Base-by-base conservation (phyloP, 2,329 filamentous ascomycete genomes). In the Gnomoniopsis smithogilvyi region DNA sequence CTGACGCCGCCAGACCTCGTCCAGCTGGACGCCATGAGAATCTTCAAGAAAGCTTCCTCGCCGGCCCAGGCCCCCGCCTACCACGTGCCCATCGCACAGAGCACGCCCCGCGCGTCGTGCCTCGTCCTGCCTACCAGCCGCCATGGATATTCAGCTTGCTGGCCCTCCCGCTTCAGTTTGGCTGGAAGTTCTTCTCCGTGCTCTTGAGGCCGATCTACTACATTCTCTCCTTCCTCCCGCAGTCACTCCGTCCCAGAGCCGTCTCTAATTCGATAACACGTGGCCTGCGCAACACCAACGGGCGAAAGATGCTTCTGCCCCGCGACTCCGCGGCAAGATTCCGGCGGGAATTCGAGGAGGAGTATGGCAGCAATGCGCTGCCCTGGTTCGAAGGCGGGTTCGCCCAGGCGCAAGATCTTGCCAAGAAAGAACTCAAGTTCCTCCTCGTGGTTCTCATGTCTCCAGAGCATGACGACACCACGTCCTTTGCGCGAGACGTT, bases 381-480 rank as follows among this genome's bases (percentile, higher is more conserved):
- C 87, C 89, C 0, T 96, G 96, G 72, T 87, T 89, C 65, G 93
- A 97, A 69, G 90, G 89, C 54, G 92, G 94, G 4, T 95, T 98
- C 69, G 93, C 96, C 6, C 90, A 96, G 74, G 92, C 93, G 0
- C 85, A 96, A 63, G 95, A 99, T 69, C 76, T 88, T 41, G 92
- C 94, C 6, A 97, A 98, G 77, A 88, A 87, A 65, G 92, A 98
- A 38, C 81, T 97, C 57, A 96, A 96, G 70, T 96, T 96, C 70
- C 79, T 99, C 15, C 75, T 98, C n/a, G 88, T 97, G 17, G 78
- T 98, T 6, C 82, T 99, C 17, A 77, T 96, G 55, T 96, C 93
- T 0, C 92, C 93, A 0, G 95, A 98, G 73, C 94, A 99, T 72
- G 95, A 99, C 69, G 92, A 98, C 67, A 98, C 91, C 1, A 82